Conservation (phyloP, 345 rosid genomes). For the Populus pruinosa region DNA sequence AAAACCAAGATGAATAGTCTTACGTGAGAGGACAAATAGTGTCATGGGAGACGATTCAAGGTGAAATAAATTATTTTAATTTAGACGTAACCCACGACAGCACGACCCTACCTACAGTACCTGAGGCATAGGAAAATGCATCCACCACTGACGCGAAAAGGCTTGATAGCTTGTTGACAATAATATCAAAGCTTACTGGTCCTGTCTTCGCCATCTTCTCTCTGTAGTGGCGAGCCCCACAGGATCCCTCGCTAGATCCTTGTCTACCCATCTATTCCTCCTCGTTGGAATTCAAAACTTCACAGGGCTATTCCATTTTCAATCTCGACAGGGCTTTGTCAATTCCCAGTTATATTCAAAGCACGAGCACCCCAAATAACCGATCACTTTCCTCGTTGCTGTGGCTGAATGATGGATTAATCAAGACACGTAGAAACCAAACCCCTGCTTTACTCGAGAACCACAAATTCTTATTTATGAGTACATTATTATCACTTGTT, state of each 20-base stretch:
- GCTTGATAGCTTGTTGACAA: neutral
- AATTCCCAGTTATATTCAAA: neutral
- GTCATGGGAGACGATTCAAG: no score
- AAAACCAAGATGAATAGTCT: no score
- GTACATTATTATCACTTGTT: neutral
- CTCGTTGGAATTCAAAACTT: neutral
- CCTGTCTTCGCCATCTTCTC: neutral
- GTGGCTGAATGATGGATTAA: neutral
- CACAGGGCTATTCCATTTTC: neutral
- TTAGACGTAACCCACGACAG: neutral
- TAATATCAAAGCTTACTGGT: neutral
- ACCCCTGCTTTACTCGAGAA: neutral
- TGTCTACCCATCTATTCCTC: neutral
- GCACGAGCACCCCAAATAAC: neutral
- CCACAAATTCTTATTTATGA: neutral
- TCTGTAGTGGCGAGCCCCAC: neutral
- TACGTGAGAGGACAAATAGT: no score
- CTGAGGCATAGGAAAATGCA: neutral
- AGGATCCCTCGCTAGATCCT: neutral
- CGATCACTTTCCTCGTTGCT: neutral
- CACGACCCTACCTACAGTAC: neutral
- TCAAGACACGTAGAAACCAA: neutral
- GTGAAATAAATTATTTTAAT: no score
- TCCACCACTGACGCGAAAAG: neutral
- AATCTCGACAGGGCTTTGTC: neutral